Conservation (phyloP, 768 basidiomycete genomes). For the Albatrellus ellisii region DNA sequence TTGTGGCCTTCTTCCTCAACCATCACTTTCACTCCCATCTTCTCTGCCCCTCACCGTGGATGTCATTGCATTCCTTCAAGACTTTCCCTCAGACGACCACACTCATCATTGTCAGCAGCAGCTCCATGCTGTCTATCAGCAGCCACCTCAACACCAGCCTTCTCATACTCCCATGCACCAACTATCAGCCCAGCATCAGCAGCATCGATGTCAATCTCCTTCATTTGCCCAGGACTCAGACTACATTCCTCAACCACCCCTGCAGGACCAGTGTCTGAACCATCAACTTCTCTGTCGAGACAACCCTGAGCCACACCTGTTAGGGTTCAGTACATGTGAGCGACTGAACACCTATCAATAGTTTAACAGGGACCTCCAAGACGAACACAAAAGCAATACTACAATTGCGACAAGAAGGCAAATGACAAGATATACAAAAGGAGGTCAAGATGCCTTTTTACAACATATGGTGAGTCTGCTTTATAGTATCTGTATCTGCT, state of each 20-base stretch:
- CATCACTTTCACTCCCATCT: neutral
- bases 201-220: conserved; percentile 15
- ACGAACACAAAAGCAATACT: too few relatives aligned
- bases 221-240: conserved; percentile 15
- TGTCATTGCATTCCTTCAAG: conserved; percentile 54
- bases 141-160: conserved; percentile 13
- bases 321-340: too few relatives aligned
- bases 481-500: too few relatives aligned
- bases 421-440: too few relatives aligned
- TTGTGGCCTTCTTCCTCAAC: neutral
- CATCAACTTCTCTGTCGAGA: conserved; percentile 12
- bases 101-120: conserved; percentile 17
- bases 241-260: conserved; percentile 17
- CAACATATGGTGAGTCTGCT: too few relatives aligned
- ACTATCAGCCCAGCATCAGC: conserved; percentile 19
- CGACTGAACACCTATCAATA: too few relatives aligned
- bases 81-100: conserved; percentile 50
- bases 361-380: too few relatives aligned
- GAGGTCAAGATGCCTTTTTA: too few relatives aligned
- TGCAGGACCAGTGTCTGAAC: conserved; percentile 15
- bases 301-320: conserved; percentile 13
- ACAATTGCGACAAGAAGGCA: too few relatives aligned
- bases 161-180: neutral
- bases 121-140: too few relatives aligned
- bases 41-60: conserved; percentile 34